These are phyloP conservation scores for Phytophthora nicotianae DNA, from an alignment of 352 stramenopile genomes.

Conservation along the genomic window DNA sequence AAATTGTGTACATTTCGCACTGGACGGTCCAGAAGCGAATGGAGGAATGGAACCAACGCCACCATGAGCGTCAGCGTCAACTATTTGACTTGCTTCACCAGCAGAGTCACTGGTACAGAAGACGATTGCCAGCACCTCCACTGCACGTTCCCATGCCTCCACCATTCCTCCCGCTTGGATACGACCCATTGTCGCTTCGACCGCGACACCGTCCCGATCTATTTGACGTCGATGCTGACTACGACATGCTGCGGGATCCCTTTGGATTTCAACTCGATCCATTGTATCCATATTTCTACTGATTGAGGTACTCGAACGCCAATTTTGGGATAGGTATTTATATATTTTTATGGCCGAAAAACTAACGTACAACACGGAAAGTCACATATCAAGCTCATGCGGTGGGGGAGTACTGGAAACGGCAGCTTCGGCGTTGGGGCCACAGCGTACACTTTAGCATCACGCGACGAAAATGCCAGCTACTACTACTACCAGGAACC, in stretches of 20 bases:
- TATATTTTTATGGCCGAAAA: constrained; percentile 9
- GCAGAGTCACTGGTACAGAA: constrained; percentile 14
- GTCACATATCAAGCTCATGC: constrained; percentile 15
- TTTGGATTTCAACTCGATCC: constrained; percentile 20
- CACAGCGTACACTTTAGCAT: constrained; percentile 22
- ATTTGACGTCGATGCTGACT: constrained; percentile 18
- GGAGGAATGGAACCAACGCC: constrained; percentile 17
- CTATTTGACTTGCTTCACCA: constrained; percentile 11
- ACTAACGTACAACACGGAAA: constrained; percentile 13
- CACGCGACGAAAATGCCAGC: constrained; percentile 21
- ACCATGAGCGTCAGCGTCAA: constrained; percentile 12
- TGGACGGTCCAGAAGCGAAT: constrained; percentile 24
- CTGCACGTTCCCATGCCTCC: constrained; percentile 22
- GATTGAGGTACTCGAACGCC: neutral
- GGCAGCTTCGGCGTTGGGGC: constrained; percentile 18
- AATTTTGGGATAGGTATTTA: constrained; percentile 29
- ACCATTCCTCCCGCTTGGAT: constrained; percentile 22
- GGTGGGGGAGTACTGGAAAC: constrained; percentile 27
- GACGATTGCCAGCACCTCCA: constrained; percentile 12
- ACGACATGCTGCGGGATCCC: constrained; percentile 17
- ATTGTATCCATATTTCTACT: constrained; percentile 19
- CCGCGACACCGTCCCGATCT: constrained; percentile 10
- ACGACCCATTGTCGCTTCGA: constrained; percentile 17
- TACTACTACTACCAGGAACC: constrained; percentile 37
- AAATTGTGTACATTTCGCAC: constrained; percentile 26